Evolutionary conservation across 345 rosid species (phyloP), one percentile per base, ranked within the genome.

Genomic region (Eutrema yunnanense): DNA sequence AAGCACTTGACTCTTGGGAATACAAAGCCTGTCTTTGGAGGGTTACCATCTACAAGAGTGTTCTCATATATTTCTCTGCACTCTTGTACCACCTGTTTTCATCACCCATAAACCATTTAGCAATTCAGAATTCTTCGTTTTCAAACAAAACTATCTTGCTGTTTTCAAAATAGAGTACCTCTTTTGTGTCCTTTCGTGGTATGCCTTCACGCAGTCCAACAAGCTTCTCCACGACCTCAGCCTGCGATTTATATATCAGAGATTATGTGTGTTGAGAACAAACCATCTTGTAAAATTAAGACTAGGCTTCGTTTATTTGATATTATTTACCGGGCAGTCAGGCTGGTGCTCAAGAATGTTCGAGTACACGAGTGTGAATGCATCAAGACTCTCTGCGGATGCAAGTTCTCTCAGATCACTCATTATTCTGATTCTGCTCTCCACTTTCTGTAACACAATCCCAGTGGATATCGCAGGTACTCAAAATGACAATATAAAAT

Each of bases 291-390:
- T n/a, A 8, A 57, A 73, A 27, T 38, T 12, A 60, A 63, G 52
- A 54, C 52, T n/a, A 79, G 53, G 78, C 65, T 49, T 59, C 46
- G 27, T 61, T 42, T 6, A 19, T 52, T 22, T 60, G 30, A 36
- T 42, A 10, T 59, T 40, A 65, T 58, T 80, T 84, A 96, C 98
- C 88, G 96, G 98, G 80, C 98, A 92, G 78, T 92, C 98, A 13
- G 98, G 97, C 69, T 96, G 99, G 81, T 92, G 96, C 81, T 96
- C 96, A 22, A 96, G 96, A 78, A 96, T 90, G 82, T 92, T 96
- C 30, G 97, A 80, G 72, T 96, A 96, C 68, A 90, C 86, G 43
- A 96, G 97, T 2, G 99, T 88, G 77, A 96, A 96, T 52, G 91
- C 82, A 81, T 96, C 98, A 73, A 96, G 81, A 79, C 98, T 96